Base-by-base conservation (phyloP, 345 rosid species). In the Pugionium dolabratum region DNA sequence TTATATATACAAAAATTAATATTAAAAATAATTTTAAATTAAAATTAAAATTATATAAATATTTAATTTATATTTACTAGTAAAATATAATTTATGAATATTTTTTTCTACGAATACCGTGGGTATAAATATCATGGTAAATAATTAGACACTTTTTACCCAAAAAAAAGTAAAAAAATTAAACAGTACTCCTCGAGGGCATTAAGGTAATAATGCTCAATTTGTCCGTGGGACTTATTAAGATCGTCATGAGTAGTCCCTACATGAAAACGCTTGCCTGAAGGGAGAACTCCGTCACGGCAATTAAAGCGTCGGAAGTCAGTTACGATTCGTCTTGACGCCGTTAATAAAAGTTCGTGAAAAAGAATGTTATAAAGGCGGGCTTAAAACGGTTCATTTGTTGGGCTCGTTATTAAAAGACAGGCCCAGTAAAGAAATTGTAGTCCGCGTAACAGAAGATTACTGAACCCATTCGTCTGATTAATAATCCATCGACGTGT, bases 361-460 rank as follows among this genome's bases (percentile, higher is more conserved):
- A 29, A 9, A 8, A 6, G 4, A 4, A 4, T 49, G 4, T 30
- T 28, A 29, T 5, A 4, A 2, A 1, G 4, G 9, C 35, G 68
- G 62, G 68, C 62, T 44, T 37, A 0, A 46, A 18, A 6, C 8
- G 28, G 5, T 55, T n/a, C 11, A 7, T 29, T 4, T 6, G 0
- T 1, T 52, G 63, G 63, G 63, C 44, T 62, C 9, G 35, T 3
- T 9, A 18, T 2, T 2, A 29, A 29, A 35, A 9, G 0, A 1
- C 0, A 37, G 30, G 63, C 64, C 57, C 75, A 54, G 27, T 36
- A 45, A 43, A 43, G 2, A 35, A 59, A n/a, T 2, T 30, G 40
- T 48, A 6, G 62, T 26, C 64, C 50, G 70, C 69, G 69, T 54
- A 71, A 54, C 75, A 71, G 26, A 62, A 40, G 31, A 71, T 64